A percentile compares a stretch with the other conserved stretches of the same genome.
Evolutionary conservation across 352 stramenopile species (phyloP).

Genomic region (Globisporangium barbulae): DNA sequence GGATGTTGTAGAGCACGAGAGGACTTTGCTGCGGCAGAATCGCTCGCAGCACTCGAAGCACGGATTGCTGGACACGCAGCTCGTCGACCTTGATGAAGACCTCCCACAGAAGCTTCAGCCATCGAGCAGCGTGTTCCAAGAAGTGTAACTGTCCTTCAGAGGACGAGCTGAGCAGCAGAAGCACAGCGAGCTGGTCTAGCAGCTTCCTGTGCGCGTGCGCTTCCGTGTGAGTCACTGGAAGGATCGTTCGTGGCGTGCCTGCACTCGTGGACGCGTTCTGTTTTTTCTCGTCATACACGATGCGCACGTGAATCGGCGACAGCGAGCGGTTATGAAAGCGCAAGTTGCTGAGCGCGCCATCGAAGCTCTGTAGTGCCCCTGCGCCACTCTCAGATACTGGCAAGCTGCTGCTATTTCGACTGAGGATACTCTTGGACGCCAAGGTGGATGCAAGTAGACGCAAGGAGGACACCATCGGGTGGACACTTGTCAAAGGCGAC

Average conservation of each 20-base stretch:
- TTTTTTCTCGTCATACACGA: constrained; percentile 86
- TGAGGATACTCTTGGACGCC: constrained; percentile 6
- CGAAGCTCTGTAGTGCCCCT: constrained; percentile 45
- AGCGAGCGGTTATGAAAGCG: constrained; percentile 89
- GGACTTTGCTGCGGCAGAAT: constrained; percentile 41
- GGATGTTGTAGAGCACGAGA: constrained; percentile 14
- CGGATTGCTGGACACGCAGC: constrained; percentile 57
- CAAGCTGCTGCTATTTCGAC: neutral
- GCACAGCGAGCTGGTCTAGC: constrained; percentile 35
- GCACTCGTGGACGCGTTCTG: neutral
- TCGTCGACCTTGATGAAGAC: constrained; percentile 46
- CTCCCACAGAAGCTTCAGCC: constrained; percentile 53
- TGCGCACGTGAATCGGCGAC: constrained; percentile 90
- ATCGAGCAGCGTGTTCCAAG: constrained; percentile 28
- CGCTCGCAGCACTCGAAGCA: constrained; percentile 45
- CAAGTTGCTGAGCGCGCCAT: constrained; percentile 83
- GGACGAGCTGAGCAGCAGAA: constrained; percentile 44
- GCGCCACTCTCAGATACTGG: neutral
- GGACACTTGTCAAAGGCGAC: neutral
- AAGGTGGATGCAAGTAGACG: constrained; percentile 4
- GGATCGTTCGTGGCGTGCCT: neutral
- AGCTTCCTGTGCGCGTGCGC: neutral
- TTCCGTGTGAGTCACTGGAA: neutral
- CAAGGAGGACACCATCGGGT: neutral
- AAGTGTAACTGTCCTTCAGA: constrained; percentile 51